phyloP scores from a whole-genome alignment of 176 grass and related monocot species.

The Olyra latifolia region DNA sequence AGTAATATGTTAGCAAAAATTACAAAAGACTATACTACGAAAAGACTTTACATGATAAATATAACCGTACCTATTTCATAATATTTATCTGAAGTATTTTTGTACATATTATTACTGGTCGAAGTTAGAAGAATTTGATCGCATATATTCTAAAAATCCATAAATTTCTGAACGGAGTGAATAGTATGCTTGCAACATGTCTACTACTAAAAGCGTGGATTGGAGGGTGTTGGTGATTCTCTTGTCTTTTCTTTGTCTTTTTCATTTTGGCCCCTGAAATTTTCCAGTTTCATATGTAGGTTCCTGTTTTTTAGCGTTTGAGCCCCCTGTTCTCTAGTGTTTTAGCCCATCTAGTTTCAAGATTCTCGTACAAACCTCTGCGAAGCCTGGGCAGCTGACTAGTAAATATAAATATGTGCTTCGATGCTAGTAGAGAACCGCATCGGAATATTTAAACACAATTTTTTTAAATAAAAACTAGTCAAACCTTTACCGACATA shows the following conservation, averaged over 20 bases:
- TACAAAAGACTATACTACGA: not conserved
- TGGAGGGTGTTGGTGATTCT: too few relatives aligned
- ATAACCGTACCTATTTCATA: not conserved
- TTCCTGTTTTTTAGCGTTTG: too few relatives aligned
- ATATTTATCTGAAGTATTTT: not conserved
- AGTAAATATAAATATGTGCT: not conserved
- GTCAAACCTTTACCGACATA: too few relatives aligned
- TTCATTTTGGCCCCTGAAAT: too few relatives aligned
- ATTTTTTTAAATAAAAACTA: not conserved
- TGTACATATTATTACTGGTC: not conserved
- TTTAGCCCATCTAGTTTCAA: too few relatives aligned
- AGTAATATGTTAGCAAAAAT: not conserved
- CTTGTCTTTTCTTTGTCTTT: too few relatives aligned
- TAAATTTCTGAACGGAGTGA: not conserved
- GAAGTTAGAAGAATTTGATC: not conserved
- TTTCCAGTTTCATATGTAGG: too few relatives aligned
- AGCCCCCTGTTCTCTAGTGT: too few relatives aligned
- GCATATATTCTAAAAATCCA: not conserved
- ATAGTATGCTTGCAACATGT: not conserved
- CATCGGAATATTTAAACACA: constrained; percentile 3
- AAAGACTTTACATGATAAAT: not conserved
- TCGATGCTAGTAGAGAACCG: not conserved
- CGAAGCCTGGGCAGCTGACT: too few relatives aligned
- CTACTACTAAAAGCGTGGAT: too few relatives aligned
- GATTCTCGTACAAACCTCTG: too few relatives aligned